Conservation (phyloP, 2,329 filamentous ascomycete genomes). For the Penicillium expansum region DNA sequence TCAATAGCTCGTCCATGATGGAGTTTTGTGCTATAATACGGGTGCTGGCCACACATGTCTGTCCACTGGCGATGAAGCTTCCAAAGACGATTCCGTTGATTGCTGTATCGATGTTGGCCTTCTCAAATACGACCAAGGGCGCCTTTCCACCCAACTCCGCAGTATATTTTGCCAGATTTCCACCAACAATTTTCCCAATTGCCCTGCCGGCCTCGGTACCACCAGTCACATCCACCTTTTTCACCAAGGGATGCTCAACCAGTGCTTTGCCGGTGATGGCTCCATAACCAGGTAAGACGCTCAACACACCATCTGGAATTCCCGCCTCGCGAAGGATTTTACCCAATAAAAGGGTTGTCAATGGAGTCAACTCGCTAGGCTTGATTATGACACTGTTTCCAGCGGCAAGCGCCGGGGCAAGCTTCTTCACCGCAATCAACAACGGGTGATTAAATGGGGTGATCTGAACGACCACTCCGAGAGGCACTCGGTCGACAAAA, state of each 20-base stretch:
- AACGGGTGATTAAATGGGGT: constrained; percentile 43
- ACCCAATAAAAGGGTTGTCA: constrained; percentile 43
- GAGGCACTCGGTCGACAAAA: constrained; percentile 36
- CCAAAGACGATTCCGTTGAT: constrained; percentile 40
- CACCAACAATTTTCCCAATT: constrained; percentile 32
- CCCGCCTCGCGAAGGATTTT: constrained; percentile 44
- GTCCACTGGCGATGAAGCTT: constrained; percentile 54
- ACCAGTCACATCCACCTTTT: constrained; percentile 38
- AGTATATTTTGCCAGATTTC: constrained; percentile 35
- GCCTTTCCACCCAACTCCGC: constrained; percentile 42
- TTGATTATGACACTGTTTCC: constrained; percentile 43
- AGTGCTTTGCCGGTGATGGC: constrained; percentile 42
- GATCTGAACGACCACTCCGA: constrained; percentile 42
- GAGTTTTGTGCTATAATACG: constrained; percentile 52
- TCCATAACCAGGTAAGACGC: constrained; percentile 55
- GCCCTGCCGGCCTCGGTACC: constrained; percentile 33
- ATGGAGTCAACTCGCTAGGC: constrained; percentile 43
- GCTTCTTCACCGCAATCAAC: constrained; percentile 40
- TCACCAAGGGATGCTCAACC: constrained; percentile 29
- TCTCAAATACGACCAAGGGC: constrained; percentile 35
- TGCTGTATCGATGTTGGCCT: constrained; percentile 31
- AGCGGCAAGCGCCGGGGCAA: constrained; percentile 41
- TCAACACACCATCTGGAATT: constrained; percentile 44
- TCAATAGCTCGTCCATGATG: constrained; percentile 41
- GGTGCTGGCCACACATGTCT: constrained; percentile 57